Evolutionary conservation across 1,284 basidiomycete species (phyloP), one percentile per base, ranked within the genome.

Genomic region (Papiliotrema flavescens): DNA sequence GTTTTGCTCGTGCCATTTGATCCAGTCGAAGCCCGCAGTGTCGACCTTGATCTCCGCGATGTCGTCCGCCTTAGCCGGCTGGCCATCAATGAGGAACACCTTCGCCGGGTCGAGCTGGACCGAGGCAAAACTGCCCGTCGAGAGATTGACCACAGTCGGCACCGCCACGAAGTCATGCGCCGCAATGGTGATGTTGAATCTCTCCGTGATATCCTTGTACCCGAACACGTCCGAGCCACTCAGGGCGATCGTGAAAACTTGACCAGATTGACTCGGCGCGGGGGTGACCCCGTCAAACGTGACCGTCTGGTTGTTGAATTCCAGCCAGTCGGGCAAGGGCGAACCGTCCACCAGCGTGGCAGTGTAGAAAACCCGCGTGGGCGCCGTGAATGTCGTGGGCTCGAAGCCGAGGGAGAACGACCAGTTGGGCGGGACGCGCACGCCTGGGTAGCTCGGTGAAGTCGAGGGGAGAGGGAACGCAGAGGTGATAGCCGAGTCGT

Each of bases 361-460:
- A 7, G 82, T 80, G 66, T 91, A 93, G 71, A 78, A 89, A 15
- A 94, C 74, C 24, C 59, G 55, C 5, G 69, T 59, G 14, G 75
- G 67, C 34, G 81, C 77, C 1, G 68, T 67, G 70, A 86, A 89
- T 1, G 89, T 92, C 48, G 82, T 78, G 56, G 83, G 80, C 41
- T 84, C 78, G 64, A 96, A 85, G 11, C 93, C 94, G 54, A 97
- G 81, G 64, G 89, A 92, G 76, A 95, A 97, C 0, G 89, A 91
- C 91, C 92, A 96, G 28, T 80, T 78, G 2, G 84, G 83, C 1
- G 90, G 92, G 9, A 95, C 82, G 43, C 90, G 81, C 52, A 96
- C 73, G 14, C 83, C 80, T 22, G 88, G 87, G 48, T 80, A 80
- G 17, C 55, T 78, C 64, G 26, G 77, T 74, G 76, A 94, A 84